Evolutionary conservation across 1,284 basidiomycete species (phyloP).

Genomic region (Xerocomus minutiporus): DNA sequence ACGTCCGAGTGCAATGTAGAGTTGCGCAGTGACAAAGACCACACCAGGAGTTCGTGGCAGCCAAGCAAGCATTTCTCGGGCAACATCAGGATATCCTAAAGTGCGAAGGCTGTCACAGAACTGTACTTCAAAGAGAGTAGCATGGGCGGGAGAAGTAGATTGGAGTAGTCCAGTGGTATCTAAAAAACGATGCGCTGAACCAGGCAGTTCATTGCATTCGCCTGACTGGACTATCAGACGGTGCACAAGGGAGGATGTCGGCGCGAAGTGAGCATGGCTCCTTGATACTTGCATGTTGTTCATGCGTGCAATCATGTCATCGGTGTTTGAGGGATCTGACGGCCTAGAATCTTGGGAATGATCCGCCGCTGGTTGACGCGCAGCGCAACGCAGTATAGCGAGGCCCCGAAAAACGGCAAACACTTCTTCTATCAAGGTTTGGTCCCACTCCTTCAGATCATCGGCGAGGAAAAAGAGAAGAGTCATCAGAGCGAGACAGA

Average conservation of each 20-base stretch:
- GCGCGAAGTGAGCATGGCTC: conserved; percentile 42
- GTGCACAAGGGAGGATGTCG: conserved; percentile 69
- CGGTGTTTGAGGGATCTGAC: conserved; percentile 39
- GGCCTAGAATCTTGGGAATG: conserved; percentile 28
- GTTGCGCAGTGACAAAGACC: conserved; percentile 67
- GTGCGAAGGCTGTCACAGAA: conserved; percentile 68
- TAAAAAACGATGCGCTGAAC: conserved; percentile 64
- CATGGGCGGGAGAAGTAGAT: conserved; percentile 59
- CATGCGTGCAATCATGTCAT: conserved; percentile 63
- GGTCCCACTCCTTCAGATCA: conserved; percentile 57
- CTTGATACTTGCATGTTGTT: conserved; percentile 67
- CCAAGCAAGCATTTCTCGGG: conserved; percentile 65
- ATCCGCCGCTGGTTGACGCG: conserved; percentile 54
- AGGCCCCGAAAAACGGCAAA: conserved; percentile 75
- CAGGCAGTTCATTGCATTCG: conserved; percentile 44
- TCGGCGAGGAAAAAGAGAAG: conserved; percentile 69
- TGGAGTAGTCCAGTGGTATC: conserved; percentile 61
- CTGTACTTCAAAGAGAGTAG: conserved; percentile 61
- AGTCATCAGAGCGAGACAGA: conserved; percentile 60
- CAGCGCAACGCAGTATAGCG: conserved; percentile 59
- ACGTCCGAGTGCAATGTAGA: conserved; percentile 67
- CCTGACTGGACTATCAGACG: conserved; percentile 56
- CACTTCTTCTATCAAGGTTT: conserved; percentile 62
- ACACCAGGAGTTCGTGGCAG: conserved; percentile 74
- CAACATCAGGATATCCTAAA: conserved; percentile 60